Evolutionary conservation across 2,329 filamentous ascomycete genomes (phyloP), one percentile per base, ranked within the genome.

Genomic region (Incumbomyces lentus): DNA sequence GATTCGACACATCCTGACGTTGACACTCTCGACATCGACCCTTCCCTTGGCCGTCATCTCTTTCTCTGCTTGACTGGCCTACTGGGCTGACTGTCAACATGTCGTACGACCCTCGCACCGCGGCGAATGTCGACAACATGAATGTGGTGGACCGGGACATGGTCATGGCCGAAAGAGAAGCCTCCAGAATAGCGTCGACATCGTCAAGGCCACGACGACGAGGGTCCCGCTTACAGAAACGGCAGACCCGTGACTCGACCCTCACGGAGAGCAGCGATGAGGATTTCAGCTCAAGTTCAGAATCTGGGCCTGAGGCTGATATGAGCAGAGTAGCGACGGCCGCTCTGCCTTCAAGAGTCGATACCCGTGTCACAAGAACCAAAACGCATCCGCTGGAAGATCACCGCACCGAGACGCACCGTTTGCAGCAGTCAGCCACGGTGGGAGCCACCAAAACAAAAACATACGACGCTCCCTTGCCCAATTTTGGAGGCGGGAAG

Each of bases 401-500:
- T 29, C 46, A 51, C 29, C 44, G 56, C 43, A 57, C 50, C 26
- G 53, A 55, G 46, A 58, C 56, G 41, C 56, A 58, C 47, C 52
- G 56, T 6, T 43, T 58, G 35, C 67, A 70, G 51, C 66, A 70
- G 37, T 62, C 57, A 48, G 64, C 59, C 14, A 70, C 67, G 14
- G 66, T 70, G 26, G 67, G 66, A 32, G 64, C 62, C 36, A 42
- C 60, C 14, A 61, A 59, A 30, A 64, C 62, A 34, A 42, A 58
- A 29, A 47, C 53, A 14, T 52, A 58, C 11, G 60, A 52, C 44
- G 64, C 56, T 45, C 63, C 65, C 26, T 49, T 68, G 30, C 65
- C 66, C 1, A 57, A 62, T 17, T 68, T 68, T 52, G 77, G 77
- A 3, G 74, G 64, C 26, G 74, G 73, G 1, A 79, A 78, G 54